A percentile compares a stretch with the other conserved stretches of the same genome.
Evolutionary conservation across 768 basidiomycete species (phyloP).

Genomic region (Flagelloscypha sp.): DNA sequence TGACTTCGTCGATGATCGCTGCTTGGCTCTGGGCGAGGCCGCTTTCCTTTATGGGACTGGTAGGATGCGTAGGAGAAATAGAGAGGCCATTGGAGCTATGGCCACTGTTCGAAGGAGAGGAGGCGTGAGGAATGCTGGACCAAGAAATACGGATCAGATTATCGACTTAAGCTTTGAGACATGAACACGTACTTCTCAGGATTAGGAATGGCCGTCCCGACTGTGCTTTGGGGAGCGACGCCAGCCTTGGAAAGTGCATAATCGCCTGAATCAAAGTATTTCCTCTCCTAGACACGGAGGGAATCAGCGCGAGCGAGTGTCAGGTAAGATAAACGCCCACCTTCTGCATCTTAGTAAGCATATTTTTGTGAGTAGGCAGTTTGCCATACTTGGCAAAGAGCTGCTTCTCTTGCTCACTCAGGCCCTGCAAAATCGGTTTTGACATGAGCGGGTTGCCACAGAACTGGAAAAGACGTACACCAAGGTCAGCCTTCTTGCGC

Average conservation of each 20-base stretch:
- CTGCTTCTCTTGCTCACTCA: constrained; percentile 87
- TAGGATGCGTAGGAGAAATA: constrained; percentile 66
- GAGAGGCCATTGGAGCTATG: constrained; percentile 52
- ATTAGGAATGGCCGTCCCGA: constrained; percentile 97
- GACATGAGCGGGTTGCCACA: constrained; percentile 14
- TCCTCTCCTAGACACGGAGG: constrained; percentile 66
- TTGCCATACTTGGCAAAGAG: constrained; percentile 94
- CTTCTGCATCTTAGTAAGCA: constrained; percentile 93
- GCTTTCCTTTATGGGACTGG: constrained; percentile 59
- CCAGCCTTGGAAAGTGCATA: constrained; percentile 97
- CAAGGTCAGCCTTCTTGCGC: constrained; percentile 92
- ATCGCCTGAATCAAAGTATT: constrained; percentile 99
- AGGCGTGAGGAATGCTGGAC: constrained; percentile 85
- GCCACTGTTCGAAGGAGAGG: constrained; percentile 51
- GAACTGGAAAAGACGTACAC: constrained; percentile 42
- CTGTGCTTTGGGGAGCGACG: constrained; percentile 74
- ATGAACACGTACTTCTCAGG: constrained; percentile 74
- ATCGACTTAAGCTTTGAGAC: constrained; percentile 1
- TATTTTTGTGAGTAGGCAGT: constrained; percentile 87
- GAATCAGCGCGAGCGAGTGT: constrained; percentile 1
- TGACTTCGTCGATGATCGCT: too few species aligned
- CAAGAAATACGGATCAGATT: constrained; percentile 12
- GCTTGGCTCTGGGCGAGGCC: constrained; percentile 24
- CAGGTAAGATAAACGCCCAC: constrained; percentile 31
- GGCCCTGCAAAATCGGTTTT: constrained; percentile 38